phyloP scores from a whole-genome alignment of 1,284 basidiomycete species.

The Rhodotorula sp. region DNA sequence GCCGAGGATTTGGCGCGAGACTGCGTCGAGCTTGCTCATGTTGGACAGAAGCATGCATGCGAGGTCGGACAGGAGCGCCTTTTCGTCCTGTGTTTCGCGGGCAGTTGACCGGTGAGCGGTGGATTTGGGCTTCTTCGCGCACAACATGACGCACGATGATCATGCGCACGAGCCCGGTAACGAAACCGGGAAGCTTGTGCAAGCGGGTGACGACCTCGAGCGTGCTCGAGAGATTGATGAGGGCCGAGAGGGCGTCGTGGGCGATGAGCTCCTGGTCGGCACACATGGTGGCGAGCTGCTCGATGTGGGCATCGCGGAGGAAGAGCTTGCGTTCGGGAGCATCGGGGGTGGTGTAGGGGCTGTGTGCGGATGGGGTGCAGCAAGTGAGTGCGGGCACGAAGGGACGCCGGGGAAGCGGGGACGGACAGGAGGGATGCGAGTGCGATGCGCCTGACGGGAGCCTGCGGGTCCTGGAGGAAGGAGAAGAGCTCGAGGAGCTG shows the following conservation, averaged over 20 bases:
- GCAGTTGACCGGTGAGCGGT: constrained; percentile 1
- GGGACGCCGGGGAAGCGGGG: background rate
- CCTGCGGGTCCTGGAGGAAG: constrained; percentile 35
- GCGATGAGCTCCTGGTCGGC: constrained; percentile 65
- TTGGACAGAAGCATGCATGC: constrained; percentile 97
- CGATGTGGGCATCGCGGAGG: constrained; percentile 34
- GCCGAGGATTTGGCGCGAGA: constrained; percentile 67
- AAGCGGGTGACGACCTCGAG: constrained; percentile 68
- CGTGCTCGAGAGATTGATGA: constrained; percentile 92
- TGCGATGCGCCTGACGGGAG: constrained; percentile 40
- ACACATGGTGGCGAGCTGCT: constrained; percentile 41
- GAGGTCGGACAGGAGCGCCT: constrained; percentile 86
- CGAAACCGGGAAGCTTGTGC: constrained; percentile 68
- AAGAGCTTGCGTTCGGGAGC: constrained; percentile 40
- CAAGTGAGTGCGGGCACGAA: background rate
- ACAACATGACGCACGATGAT: constrained; percentile 67
- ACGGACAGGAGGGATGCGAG: constrained; percentile 33
- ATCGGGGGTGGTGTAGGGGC: constrained; percentile 37
- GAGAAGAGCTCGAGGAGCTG: constrained; percentile 39
- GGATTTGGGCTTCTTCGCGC: too few relatives aligned
- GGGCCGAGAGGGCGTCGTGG: constrained; percentile 90
- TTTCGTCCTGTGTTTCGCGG: constrained; percentile 65
- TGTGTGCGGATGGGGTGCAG: background rate
- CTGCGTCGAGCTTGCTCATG: constrained; percentile 73
- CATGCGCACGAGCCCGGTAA: constrained; percentile 84